Conservation (phyloP, 129 eudicot species). For the Logfia minima region DNA sequence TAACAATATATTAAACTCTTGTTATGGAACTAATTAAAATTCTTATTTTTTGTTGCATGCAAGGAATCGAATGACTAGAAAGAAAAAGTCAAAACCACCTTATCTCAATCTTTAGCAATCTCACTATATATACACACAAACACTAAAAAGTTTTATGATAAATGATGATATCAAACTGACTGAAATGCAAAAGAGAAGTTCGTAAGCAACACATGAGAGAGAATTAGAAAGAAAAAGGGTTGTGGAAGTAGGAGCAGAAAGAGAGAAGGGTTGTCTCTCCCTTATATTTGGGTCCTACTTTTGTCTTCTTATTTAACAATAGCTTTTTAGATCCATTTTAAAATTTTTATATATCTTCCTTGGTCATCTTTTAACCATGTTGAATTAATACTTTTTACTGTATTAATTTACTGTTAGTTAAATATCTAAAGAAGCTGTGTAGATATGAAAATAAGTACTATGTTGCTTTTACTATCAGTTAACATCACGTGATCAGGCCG, state of each 20-base stretch:
- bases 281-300: slow-evolving; percentile 46
- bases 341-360: too few relatives aligned
- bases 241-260: not conserved
- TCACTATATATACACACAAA: slow-evolving; percentile 1
- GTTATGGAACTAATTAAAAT: not conserved
- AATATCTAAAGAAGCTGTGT: too few relatives aligned
- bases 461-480: too few relatives aligned
- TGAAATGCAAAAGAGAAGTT: slow-evolving; percentile 28
- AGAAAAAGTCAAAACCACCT: slow-evolving; percentile 30
- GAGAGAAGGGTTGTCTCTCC: not conserved
- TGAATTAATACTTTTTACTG: too few relatives aligned
- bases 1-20: not conserved
- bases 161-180: slow-evolving; percentile 31
- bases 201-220: slow-evolving; percentile 21
- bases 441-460: too few relatives aligned
- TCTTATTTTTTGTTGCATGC: not conserved
- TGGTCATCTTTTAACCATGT: too few relatives aligned
- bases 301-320: slow-evolving; percentile 28
- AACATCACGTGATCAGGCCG: too few relatives aligned
- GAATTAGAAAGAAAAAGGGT: not conserved
- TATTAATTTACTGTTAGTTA: too few relatives aligned
- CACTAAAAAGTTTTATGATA: slow-evolving; percentile 15
- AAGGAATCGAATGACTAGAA: not conserved
- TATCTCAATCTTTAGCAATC: not conserved
- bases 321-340: not conserved